Percentiles rank a stretch among this genome's conserved stretches.
Conservation (phyloP, 352 stramenopile species). For the Phytophthora podocarpi region DNA sequence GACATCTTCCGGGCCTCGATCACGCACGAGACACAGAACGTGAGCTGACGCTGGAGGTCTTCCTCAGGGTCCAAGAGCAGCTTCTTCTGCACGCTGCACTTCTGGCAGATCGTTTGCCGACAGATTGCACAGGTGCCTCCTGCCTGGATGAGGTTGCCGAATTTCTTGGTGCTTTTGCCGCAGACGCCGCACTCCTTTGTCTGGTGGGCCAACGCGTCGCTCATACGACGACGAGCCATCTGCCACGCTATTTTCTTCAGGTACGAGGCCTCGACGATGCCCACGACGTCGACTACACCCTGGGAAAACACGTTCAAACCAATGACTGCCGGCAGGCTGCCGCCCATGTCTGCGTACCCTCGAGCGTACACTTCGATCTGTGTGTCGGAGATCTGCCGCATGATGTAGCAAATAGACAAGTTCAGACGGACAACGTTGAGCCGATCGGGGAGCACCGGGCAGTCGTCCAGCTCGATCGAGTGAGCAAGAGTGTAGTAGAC, state of each 20-base stretch:
- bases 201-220: constrained; percentile 6
- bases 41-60: constrained; percentile 40
- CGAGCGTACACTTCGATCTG: constrained; percentile 58
- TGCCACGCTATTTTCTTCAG: constrained; percentile 58
- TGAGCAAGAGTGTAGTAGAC: constrained; percentile 58
- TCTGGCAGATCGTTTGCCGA: constrained; percentile 45
- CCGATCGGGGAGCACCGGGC: constrained; percentile 23
- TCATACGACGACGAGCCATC: constrained; percentile 22
- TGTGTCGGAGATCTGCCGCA: constrained; percentile 38
- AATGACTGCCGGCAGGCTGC: constrained; percentile 39
- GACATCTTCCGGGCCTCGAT: constrained; percentile 43
- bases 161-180: constrained; percentile 38
- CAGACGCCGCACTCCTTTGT: constrained; percentile 41
- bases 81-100: constrained; percentile 61
- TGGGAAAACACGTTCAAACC: constrained; percentile 38
- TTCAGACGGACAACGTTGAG: constrained; percentile 49
- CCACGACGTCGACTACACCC: constrained; percentile 35
- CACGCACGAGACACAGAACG: constrained; percentile 57
- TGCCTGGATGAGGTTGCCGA: constrained; percentile 36
- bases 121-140: constrained; percentile 48
- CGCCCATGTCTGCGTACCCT: constrained; percentile 46
- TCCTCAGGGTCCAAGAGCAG: constrained; percentile 39
- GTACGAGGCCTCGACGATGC: constrained; percentile 56
- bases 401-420: constrained; percentile 60
- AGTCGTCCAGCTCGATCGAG: constrained; percentile 45